Evolutionary conservation across 371 early-diverging fungal species (phyloP).

Genomic region (Mortierella sp.): DNA sequence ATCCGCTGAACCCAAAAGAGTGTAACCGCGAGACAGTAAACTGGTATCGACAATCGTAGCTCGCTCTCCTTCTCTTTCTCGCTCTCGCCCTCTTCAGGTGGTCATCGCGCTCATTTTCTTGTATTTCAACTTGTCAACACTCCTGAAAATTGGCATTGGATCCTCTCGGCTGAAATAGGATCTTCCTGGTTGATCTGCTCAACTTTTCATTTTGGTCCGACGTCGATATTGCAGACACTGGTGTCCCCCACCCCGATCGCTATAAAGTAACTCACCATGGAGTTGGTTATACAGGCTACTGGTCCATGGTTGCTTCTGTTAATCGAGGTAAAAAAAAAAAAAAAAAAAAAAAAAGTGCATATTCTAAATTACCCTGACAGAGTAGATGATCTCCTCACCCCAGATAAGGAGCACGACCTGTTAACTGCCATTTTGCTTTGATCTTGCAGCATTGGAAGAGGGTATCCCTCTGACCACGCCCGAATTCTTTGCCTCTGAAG

Average conservation of each 20-base stretch:
- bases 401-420: no score
- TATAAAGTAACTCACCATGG: slow-evolving; percentile 75
- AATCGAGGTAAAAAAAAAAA: slow-evolving; percentile 68
- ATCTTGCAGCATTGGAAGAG: slow-evolving; percentile 60
- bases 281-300: slow-evolving; percentile 82
- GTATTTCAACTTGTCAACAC: no score
- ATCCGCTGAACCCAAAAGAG: slow-evolving; percentile 75
- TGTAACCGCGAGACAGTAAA: slow-evolving; percentile 69
- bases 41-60: slow-evolving; percentile 55
- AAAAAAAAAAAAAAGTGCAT: neutral
- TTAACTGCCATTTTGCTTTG: no score
- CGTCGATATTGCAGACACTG: slow-evolving; percentile 60
- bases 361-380: no score
- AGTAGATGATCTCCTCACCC: no score
- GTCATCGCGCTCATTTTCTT: neutral
- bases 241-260: slow-evolving; percentile 60
- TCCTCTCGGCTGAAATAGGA: slow-evolving; percentile 59
- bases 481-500: slow-evolving; percentile 58
- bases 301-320: slow-evolving; percentile 86
- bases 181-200: slow-evolving; percentile 84
- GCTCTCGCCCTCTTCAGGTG: no score
- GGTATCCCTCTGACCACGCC: slow-evolving; percentile 75
- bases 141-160: no score
- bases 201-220: slow-evolving; percentile 95
- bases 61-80: no score